Conservation (phyloP, 352 stramenopile genomes). For the Paralagenidium karlingii region DNA sequence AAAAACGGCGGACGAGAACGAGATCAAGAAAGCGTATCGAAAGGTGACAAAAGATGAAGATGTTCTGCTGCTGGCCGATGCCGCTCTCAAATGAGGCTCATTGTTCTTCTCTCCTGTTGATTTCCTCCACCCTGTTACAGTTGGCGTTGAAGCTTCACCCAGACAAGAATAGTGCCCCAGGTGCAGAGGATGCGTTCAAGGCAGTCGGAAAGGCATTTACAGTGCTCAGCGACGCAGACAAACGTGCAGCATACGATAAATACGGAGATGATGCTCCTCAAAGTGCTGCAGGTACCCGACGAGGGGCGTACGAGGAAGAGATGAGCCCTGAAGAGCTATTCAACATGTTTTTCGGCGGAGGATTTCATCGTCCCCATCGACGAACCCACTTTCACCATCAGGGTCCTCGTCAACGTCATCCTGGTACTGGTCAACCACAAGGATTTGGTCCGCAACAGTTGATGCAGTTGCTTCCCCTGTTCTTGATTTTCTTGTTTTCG, state of each 20-base stretch:
- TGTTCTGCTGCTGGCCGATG: neutral
- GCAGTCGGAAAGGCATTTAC: conserved; percentile 90
- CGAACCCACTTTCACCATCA: conserved; percentile 14
- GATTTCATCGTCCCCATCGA: conserved; percentile 50
- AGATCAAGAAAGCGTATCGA: conserved; percentile 87
- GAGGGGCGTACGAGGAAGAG: conserved; percentile 61
- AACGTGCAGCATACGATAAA: conserved; percentile 78
- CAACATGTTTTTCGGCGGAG: conserved; percentile 87
- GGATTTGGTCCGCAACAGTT: conserved; percentile 34
- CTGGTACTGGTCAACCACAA: conserved; percentile 19
- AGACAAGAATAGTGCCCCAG: conserved; percentile 93
- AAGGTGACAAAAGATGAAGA: conserved; percentile 34
- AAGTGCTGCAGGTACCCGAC: conserved; percentile 17
- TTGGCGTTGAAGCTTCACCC: conserved; percentile 83
- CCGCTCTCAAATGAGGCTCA: neutral
- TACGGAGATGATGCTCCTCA: conserved; percentile 44
- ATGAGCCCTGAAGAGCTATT: conserved; percentile 87
- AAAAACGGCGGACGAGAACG: conserved; percentile 59
- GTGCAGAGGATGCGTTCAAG: conserved; percentile 97
- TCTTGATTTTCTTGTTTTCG: conserved; percentile 79
- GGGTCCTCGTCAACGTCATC: conserved; percentile 22
- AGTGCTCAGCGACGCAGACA: conserved; percentile 81
- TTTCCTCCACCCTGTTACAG: conserved; percentile 19
- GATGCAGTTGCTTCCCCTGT: conserved; percentile 71
- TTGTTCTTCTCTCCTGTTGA: neutral